Conservation (phyloP, 768 basidiomycete genomes). For the Tulasnella sp. region DNA sequence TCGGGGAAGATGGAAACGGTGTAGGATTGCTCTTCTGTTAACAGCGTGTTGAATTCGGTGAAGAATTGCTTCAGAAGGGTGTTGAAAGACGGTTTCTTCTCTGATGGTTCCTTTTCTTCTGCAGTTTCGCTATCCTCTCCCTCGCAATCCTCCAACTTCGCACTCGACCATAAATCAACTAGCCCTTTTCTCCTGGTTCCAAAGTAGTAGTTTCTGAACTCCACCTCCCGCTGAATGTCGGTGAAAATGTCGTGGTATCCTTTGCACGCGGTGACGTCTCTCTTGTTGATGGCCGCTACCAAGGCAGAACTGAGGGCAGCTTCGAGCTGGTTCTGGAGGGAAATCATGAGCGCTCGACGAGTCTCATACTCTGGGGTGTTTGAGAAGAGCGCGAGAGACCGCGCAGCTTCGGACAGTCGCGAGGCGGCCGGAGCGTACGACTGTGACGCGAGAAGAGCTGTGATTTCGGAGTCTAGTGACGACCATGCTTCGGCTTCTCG, state of each 20-base stretch:
- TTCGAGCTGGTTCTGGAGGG: conserved; percentile 93
- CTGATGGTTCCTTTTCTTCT: conserved; percentile 35
- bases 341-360: conserved; percentile 79
- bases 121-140: conserved; percentile 47
- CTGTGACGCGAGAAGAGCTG: conserved; percentile 62
- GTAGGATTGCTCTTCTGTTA: conserved; percentile 66
- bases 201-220: conserved; percentile 93
- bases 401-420: conserved; percentile 81
- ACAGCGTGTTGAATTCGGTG: conserved; percentile 56
- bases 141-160: conserved; percentile 41
- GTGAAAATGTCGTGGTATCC: conserved; percentile 82
- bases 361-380: conserved; percentile 89
- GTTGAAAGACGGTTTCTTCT: conserved; percentile 44
- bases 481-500: conserved; percentile 97
- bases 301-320: conserved; percentile 86
- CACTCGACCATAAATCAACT: conserved; percentile 65
- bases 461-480: conserved; percentile 88
- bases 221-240: conserved; percentile 85
- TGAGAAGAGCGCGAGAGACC: conserved; percentile 87
- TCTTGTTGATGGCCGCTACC: conserved; percentile 76
- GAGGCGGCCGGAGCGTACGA: conserved; percentile 89
- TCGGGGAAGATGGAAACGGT: conserved; percentile 88
- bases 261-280: conserved; percentile 70
- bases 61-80: conserved; percentile 76
- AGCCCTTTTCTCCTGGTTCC: conserved; percentile 68